Base-by-base conservation (phyloP, 805 yeast genomes). In the Kazachstania viticola region DNA sequence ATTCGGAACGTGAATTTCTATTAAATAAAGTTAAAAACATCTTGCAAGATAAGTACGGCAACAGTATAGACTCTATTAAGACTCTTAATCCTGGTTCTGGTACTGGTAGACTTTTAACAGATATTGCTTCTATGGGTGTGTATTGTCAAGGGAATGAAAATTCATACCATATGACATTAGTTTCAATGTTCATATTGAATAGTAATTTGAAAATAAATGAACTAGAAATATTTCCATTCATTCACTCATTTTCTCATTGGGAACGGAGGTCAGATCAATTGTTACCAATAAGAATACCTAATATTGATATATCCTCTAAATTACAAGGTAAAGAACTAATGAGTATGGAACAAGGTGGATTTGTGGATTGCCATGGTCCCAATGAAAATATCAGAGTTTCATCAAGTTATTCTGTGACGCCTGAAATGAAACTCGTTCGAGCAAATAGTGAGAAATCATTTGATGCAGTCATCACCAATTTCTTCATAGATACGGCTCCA, bases 291-390 rank as follows among this genome's bases (percentile, higher is more conserved):
- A 49, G 45, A 9, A 43, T 73, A 3, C 79, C 79, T 0, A 75
- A 73, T 17, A 45, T 54, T 12, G 40, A 39, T 9, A 41, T 54
- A 12, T 41, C 57, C 27, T 66, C 67, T 0, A 36, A 41, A n/a
- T 4, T 14, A n/a, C 14, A 25, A 5, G 1, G 58, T 27, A 58
- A 47, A 14, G 69, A 66, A 9, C 49, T 65, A 30, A 68, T 77
- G 75, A 65, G 76, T 0, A 75, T 76, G 72, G 64, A 72, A 4
- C 73, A 79, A 0, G 85, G 85, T 0, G 73, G 79, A 0, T 78
- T 79, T 48, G 65, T 65, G 3, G 81, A 75, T 38, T 54, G 75
- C 22, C 74, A 72, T 47, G 79, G 79, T 0, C 71, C 73, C 0
- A 35, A 40, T 23, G 48, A 65, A 2, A 38, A 41, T 9, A 40